A percentile compares a stretch with the other conserved stretches of the same genome.
These are phyloP conservation scores for Eucalyptus paniculata DNA, from an alignment of 345 rosid species.

Conservation along the genomic window DNA sequence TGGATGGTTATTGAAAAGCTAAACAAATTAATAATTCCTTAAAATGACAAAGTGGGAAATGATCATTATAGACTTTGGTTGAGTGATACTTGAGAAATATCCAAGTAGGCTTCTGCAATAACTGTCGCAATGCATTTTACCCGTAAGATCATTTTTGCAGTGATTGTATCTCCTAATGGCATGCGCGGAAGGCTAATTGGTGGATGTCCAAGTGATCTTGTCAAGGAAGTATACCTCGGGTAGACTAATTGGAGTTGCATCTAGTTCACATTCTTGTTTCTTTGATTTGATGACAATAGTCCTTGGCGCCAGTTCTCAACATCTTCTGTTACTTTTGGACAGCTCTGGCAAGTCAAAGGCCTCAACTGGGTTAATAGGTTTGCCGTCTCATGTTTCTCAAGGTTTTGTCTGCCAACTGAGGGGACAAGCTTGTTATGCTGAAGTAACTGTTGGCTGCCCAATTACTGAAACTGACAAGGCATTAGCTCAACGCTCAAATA, in stretches of 20 bases:
- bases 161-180: constrained; percentile 95
- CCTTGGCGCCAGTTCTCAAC: neutral
- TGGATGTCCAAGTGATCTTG: constrained; percentile 83
- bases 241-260: constrained; percentile 1
- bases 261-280: neutral
- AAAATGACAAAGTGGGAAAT: neutral
- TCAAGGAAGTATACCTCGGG: constrained; percentile 89
- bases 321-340: neutral
- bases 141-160: constrained; percentile 17
- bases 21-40: neutral
- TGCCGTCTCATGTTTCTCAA: constrained; percentile 53
- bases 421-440: constrained; percentile 63
- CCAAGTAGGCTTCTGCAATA: neutral
- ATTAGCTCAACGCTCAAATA: constrained; percentile 22
- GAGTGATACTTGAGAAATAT: neutral
- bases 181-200: constrained; percentile 92
- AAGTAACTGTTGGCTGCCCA: constrained; percentile 78
- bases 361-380: constrained; percentile 51
- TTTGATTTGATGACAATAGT: neutral
- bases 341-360: constrained; percentile 44
- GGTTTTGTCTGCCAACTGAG: constrained; percentile 48
- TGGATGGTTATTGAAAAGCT: neutral
- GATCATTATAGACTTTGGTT: neutral
- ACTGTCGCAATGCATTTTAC: neutral
- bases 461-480: constrained; percentile 30